phyloP scores from a whole-genome alignment of 176 grass and related monocot species.

The Triticum timopheevii region DNA sequence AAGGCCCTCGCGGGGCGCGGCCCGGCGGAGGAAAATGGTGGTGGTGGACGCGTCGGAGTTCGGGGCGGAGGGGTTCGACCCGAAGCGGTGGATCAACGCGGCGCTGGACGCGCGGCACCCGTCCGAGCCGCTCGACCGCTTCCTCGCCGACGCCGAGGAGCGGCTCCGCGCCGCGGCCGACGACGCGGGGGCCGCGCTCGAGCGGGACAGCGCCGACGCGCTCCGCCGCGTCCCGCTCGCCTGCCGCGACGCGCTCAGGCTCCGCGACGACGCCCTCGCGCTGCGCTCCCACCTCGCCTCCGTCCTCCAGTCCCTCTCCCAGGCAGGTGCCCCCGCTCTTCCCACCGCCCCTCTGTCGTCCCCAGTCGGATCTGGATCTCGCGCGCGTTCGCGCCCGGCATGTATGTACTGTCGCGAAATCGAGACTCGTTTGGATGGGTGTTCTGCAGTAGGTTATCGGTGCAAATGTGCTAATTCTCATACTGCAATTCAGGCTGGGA shows the following conservation, averaged over 20 bases:
- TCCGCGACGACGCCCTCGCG: conserved; percentile 79
- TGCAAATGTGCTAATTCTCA: neutral
- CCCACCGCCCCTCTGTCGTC: neutral
- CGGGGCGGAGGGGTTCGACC: conserved; percentile 79
- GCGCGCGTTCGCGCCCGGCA: neutral
- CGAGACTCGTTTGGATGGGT: neutral
- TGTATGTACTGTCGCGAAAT: neutral
- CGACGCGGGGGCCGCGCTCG: conserved; percentile 64
- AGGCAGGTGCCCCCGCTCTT: conserved; percentile 25
- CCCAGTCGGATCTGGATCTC: conserved; percentile 48
- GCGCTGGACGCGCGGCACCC: conserved; percentile 71
- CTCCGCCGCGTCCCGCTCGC: conserved; percentile 89
- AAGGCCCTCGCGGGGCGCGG: neutral
- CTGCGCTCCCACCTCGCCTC: conserved; percentile 70
- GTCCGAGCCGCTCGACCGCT: conserved; percentile 77
- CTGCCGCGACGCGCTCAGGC: conserved; percentile 80
- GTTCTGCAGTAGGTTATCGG: neutral
- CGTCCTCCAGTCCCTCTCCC: conserved; percentile 61
- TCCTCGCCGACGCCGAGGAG: conserved; percentile 84
- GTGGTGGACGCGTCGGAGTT: conserved; percentile 86
- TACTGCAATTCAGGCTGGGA: neutral
- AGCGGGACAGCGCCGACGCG: conserved; percentile 85
- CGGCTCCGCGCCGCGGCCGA: conserved; percentile 80
- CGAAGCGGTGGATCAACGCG: conserved; percentile 98
- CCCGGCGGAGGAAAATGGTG: conserved; percentile 47